A percentile compares a stretch with the other conserved stretches of the same genome.
These are phyloP conservation scores for Termitomyces sp. DNA, from an alignment of 768 basidiomycete genomes.

Conservation along the genomic window DNA sequence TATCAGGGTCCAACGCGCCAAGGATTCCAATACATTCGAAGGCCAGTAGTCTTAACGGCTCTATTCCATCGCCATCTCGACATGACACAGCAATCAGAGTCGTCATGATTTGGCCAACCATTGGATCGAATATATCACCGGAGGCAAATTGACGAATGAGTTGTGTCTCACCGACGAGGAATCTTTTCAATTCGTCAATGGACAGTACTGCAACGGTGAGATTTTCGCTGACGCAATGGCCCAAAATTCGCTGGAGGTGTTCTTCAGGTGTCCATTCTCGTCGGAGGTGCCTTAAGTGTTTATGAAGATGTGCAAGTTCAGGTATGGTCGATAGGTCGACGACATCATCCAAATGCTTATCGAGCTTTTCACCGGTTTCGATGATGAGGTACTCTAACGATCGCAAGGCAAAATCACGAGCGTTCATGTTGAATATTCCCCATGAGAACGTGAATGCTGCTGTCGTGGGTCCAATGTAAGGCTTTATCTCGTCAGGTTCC, in stretches of 20 bases:
- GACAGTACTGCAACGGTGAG: conserved; percentile 69
- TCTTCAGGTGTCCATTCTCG: conserved; percentile 45
- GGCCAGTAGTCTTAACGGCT: conserved; percentile 61
- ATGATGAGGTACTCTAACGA: conserved; percentile 69
- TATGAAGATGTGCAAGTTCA: conserved; percentile 45
- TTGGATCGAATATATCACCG: conserved; percentile 82
- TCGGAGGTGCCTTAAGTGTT: conserved; percentile 40
- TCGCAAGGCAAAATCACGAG: conserved; percentile 47
- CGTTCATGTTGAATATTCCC: conserved; percentile 50
- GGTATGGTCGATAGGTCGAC: conserved; percentile 73
- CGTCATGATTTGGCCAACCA: conserved; percentile 63
- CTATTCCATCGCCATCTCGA: conserved; percentile 73
- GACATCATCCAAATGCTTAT: conserved; percentile 63
- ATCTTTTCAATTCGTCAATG: conserved; percentile 65
- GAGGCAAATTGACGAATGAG: conserved; percentile 61
- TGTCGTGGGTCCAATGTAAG: conserved; percentile 82
- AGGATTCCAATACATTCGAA: conserved; percentile 90
- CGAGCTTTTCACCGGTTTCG: conserved; percentile 51
- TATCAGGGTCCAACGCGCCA: conserved; percentile 93
- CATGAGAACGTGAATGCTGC: conserved; percentile 81
- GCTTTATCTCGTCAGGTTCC: conserved; percentile 64
- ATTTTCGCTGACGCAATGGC: conserved; percentile 77
- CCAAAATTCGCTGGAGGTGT: conserved; percentile 60
- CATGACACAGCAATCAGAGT: conserved; percentile 65
- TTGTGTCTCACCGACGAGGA: conserved; percentile 46